Percentiles rank a stretch among this genome's conserved stretches.
phyloP scores from a whole-genome alignment of 306 rosid genomes.

The Chamaecrista fasciculata region DNA sequence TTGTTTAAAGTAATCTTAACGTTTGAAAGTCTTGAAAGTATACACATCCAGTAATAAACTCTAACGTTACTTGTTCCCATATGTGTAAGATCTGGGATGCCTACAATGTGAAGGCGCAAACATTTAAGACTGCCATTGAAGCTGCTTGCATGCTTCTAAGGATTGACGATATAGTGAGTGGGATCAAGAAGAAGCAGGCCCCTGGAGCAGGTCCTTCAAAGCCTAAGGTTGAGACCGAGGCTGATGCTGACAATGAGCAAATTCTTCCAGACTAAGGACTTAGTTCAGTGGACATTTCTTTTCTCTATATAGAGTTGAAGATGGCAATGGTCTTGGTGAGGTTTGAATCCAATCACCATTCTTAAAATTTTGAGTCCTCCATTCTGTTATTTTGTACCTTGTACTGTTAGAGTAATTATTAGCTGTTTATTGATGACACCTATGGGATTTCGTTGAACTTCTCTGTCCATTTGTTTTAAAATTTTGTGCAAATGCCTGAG shows the following conservation, averaged over 20 bases:
- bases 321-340: not conserved
- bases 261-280: conserved; percentile 64
- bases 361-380: not conserved
- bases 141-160: conserved; percentile 97
- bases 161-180: conserved; percentile 96
- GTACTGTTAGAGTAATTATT: not conserved
- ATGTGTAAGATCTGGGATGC: conserved; percentile 82
- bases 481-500: not conserved
- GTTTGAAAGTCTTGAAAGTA: not conserved
- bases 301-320: not conserved
- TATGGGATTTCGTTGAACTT: not conserved
- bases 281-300: not conserved
- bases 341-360: not conserved
- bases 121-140: conserved; percentile 98
- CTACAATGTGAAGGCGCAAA: conserved; percentile 93
- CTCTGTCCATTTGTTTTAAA: not conserved
- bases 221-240: conserved; percentile 77
- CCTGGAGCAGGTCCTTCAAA: conserved; percentile 78
- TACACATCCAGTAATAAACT: not conserved
- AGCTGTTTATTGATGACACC: not conserved
- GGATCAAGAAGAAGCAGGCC: conserved; percentile 89
- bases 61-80: not conserved
- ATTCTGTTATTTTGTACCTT: not conserved
- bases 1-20: not conserved
- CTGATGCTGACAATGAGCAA: conserved; percentile 83